phyloP scores from a whole-genome alignment of 108 stramenopile species.

The Mediolabrus comicus region DNA sequence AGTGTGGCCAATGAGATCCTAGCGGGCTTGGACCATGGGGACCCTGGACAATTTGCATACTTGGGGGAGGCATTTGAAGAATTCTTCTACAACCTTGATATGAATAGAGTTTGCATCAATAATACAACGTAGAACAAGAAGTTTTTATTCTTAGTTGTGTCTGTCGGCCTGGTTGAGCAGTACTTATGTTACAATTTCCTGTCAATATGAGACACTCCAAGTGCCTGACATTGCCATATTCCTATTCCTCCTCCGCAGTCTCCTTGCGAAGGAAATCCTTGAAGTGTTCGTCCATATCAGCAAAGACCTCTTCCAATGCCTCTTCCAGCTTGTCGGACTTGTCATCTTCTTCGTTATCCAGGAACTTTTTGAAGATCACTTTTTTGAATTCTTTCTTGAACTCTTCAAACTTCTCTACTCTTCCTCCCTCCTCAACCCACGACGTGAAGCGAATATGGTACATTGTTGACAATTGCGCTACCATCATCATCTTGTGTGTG shows the following conservation, averaged over 20 bases:
- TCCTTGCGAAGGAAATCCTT: not conserved
- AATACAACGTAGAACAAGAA: too few species aligned
- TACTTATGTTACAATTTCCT: too few species aligned
- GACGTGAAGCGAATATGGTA: too few species aligned
- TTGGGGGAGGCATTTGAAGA: conserved; percentile 2
- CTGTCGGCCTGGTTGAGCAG: too few species aligned
- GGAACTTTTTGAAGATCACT: not conserved
- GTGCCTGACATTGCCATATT: not conserved
- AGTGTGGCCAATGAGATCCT: not conserved
- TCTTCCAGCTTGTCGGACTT: not conserved
- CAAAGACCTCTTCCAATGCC: not conserved
- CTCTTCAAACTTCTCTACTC: not conserved
- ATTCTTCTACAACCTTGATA: not conserved
- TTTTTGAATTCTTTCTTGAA: not conserved
- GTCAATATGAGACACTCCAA: conserved; percentile 6
- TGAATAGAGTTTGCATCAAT: not conserved
- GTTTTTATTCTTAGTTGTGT: too few species aligned
- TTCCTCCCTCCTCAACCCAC: not conserved
- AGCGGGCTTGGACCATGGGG: not conserved
- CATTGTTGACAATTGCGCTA: too few species aligned
- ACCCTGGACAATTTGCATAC: not conserved
- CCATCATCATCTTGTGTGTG: too few species aligned
- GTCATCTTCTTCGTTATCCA: too few species aligned
- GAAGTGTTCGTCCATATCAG: not conserved
- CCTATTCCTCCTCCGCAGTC: not conserved